phyloP scores from a whole-genome alignment of 1,284 basidiomycete species.

The Ganoderma leucocontextum region DNA sequence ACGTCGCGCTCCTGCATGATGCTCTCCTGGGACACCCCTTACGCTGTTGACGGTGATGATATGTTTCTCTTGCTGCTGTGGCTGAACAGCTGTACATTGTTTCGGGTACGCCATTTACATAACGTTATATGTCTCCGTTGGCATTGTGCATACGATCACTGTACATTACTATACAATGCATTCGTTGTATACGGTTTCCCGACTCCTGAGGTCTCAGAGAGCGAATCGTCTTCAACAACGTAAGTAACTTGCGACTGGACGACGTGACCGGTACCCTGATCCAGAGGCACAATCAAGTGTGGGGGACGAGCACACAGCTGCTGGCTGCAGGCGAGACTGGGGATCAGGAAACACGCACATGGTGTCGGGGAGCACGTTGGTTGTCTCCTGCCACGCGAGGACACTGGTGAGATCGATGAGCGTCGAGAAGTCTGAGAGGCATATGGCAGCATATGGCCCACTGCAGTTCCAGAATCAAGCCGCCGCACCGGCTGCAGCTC shows the following conservation, averaged over 20 bases:
- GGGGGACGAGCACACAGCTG: background rate
- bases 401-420: conserved; percentile 26
- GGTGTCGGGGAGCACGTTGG: conserved; percentile 26
- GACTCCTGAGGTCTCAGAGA: background rate
- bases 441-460: conserved; percentile 17
- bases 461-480: conserved; percentile 12
- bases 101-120: conserved; percentile 9
- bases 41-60: conserved; percentile 17
- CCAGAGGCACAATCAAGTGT: background rate
- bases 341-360: conserved; percentile 11
- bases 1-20: background rate
- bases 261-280: conserved; percentile 4
- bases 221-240: background rate
- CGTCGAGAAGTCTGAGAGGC: conserved; percentile 20
- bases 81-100: conserved; percentile 16
- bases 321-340: background rate
- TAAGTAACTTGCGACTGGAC: background rate
- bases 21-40: conserved; percentile 27
- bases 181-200: background rate
- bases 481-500: conserved; percentile 7
- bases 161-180: conserved; percentile 19
- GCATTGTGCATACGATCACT: conserved; percentile 18
- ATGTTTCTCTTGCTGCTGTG: conserved; percentile 15
- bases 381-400: conserved; percentile 15
- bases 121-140: conserved; percentile 22